A percentile compares a stretch with the other conserved stretches of the same genome.
These are phyloP conservation scores for Plasmodium gaboni DNA, from an alignment of 169 alveolate genomes.

Conservation along the genomic window DNA sequence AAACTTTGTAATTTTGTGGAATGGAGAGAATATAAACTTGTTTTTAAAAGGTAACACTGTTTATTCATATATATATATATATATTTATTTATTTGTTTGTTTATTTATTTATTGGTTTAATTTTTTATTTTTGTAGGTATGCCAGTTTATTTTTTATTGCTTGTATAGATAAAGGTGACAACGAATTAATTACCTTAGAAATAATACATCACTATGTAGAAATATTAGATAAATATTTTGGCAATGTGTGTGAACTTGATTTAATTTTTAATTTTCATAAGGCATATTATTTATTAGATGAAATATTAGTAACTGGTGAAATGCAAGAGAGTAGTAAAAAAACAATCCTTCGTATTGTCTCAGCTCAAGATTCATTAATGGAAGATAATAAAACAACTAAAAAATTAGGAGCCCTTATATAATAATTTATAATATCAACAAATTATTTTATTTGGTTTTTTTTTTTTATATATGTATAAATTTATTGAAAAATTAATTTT, in stretches of 20 bases:
- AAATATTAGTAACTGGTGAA: conserved; percentile 94
- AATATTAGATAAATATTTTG: conserved; percentile 97
- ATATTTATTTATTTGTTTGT: neutral
- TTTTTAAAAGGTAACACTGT: conserved; percentile 91
- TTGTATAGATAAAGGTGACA: conserved; percentile 96
- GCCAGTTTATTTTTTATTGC: conserved; percentile 98
- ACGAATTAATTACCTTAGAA: conserved; percentile 96
- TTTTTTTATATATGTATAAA: neutral
- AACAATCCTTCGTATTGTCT: conserved; percentile 92
- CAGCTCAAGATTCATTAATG: conserved; percentile 95
- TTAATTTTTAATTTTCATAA: conserved; percentile 98
- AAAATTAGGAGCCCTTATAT: conserved; percentile 42
- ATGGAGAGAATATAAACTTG: conserved; percentile 97
- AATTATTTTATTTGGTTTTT: too few relatives aligned
- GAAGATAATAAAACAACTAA: conserved; percentile 91
- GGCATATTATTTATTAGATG: conserved; percentile 92
- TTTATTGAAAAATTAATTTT: neutral
- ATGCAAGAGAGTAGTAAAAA: conserved; percentile 95
- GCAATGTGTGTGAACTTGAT: conserved; percentile 99
- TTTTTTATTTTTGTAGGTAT: conserved; percentile 87
- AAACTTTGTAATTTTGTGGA: conserved; percentile 97
- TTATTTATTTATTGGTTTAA: neutral
- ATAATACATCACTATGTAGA: conserved; percentile 98
- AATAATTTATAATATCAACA: neutral
- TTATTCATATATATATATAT: neutral